Evolutionary conservation across 768 basidiomycete genomes (phyloP), one percentile per base, ranked within the genome.

Genomic region (Naganishia kalamii): DNA sequence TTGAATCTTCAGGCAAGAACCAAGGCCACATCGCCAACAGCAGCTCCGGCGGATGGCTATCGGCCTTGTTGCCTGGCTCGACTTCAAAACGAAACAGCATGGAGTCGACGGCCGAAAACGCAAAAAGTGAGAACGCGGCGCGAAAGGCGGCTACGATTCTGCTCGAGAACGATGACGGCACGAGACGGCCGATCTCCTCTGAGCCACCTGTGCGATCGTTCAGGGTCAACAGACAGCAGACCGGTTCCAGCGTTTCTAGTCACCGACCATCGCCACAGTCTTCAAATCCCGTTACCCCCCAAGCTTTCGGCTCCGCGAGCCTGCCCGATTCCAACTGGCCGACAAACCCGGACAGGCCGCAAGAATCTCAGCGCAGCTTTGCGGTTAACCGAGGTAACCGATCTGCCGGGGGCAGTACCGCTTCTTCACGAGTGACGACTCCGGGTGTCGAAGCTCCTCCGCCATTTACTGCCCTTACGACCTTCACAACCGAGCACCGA

Each of bases 31-130:
- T 27, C 19, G 60, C 43, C 30, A 48, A 48, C 30, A 63, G 62
- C 37, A 48, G 48, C 15, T 63, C 62, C 17, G 64, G 64, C n/a
- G 49, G 54, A 13, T 65, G 64, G 64, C 47, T 65, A 2, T 46
- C 64, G 2, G 60, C 60, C 8, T 32, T 61, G 43, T 49, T 54
- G 15, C 57, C 52, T 6, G 64, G 64, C 23, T 27, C 54, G 3
- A 54, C 41, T 44, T 43, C 29, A 12, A 54, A 60, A 25, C 43
- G 54, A 23, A 33, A 37, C 32, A 60, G 41, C 27, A 40, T 43
- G 15, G 47, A 37, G 29, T 29, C 37, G 13, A 17, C 41, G 49
- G 65, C 43, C 32, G 65, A 51, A 17, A 40, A 46, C 19, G 44
- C 8, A 12, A 2, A 32, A n/a, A 32, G 51, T 30, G 65, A 66